A percentile compares a stretch with the other conserved stretches of the same genome.
Evolutionary conservation across 2,329 filamentous ascomycete genomes (phyloP).

Genomic region (Fusarium papillatum): DNA sequence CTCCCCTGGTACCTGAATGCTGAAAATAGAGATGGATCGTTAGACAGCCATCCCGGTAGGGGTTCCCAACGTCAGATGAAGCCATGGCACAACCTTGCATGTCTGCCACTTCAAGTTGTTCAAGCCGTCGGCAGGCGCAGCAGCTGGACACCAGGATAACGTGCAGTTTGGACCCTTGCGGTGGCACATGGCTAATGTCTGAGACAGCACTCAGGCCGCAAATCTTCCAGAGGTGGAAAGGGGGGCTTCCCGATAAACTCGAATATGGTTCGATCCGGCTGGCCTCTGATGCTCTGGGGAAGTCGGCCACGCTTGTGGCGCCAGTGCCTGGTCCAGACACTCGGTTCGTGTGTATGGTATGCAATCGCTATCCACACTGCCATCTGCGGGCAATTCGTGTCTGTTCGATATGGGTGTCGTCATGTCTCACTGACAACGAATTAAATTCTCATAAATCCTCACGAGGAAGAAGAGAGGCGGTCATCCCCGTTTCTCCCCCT

Average conservation of each 20-base stretch:
- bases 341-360: conserved; percentile 2
- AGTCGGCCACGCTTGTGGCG: background rate
- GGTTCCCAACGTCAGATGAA: background rate
- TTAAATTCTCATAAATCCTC: background rate
- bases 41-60: background rate
- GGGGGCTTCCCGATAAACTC: background rate
- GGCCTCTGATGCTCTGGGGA: background rate
- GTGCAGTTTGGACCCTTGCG: background rate
- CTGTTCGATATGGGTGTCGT: background rate
- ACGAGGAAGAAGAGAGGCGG: background rate
- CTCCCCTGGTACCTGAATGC: background rate
- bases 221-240: background rate
- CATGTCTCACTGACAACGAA: background rate
- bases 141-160: background rate
- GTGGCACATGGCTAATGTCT: background rate
- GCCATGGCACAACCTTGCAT: background rate
- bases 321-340: conserved; percentile 7
- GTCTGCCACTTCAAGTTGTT: background rate
- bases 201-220: background rate
- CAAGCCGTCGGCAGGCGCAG: background rate
- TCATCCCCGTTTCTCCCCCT: background rate
- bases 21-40: background rate
- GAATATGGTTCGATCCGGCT: conserved; percentile 9
- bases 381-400: background rate
- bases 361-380: background rate